Evolutionary conservation across 2,329 filamentous ascomycete species (phyloP).

Genomic region (Emmonsia crescens): DNA sequence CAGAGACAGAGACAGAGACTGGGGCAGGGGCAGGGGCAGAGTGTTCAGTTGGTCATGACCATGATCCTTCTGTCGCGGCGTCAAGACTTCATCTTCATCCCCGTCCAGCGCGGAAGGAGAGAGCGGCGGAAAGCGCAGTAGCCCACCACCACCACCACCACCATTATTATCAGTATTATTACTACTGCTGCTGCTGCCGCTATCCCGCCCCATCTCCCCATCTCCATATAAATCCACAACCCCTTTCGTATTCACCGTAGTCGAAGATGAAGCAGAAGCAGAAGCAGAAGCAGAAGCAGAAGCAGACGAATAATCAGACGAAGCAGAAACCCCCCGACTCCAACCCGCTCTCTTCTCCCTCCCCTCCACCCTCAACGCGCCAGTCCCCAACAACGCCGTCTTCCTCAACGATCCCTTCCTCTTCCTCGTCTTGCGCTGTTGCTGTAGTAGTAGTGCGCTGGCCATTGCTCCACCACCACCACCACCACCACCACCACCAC

Average conservation of each 20-base stretch:
- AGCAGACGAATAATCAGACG: not conserved
- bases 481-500: slow-evolving; percentile 15
- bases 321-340: not conserved
- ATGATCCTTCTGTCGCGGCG: slow-evolving; percentile 9
- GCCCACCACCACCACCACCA: not conserved
- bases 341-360: slow-evolving; percentile 11
- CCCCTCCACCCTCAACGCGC: slow-evolving; percentile 15
- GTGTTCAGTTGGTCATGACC: slow-evolving; percentile 9
- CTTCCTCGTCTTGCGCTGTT: slow-evolving; percentile 49
- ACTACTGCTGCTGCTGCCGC: not conserved
- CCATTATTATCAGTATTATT: not conserved
- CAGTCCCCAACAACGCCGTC: slow-evolving; percentile 63
- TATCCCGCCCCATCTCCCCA: not conserved
- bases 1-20: not conserved
- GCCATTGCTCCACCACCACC: slow-evolving; percentile 41
- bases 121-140: not conserved
- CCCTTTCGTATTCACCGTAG: not conserved
- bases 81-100: slow-evolving; percentile 8
- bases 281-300: not conserved
- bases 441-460: slow-evolving; percentile 37
- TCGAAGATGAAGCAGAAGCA: not conserved
- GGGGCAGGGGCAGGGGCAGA: not conserved
- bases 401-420: slow-evolving; percentile 80
- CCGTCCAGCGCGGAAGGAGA: not conserved
- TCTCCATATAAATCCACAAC: not conserved